These are phyloP conservation scores for Henningerozyma blattae DNA, from an alignment of 805 yeast species.

Conservation along the genomic window DNA sequence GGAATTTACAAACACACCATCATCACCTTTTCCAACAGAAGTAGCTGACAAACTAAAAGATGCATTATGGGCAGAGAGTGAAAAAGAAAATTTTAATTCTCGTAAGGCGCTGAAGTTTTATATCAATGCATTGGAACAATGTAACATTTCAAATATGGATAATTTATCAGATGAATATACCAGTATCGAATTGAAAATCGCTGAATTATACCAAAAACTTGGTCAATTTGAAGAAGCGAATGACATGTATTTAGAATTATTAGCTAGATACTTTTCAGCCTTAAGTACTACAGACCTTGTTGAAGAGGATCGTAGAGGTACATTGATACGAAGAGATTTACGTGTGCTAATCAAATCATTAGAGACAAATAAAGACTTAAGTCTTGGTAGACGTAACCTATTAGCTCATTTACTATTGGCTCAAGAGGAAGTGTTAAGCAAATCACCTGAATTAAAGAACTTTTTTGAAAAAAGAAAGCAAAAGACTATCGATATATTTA, in stretches of 20 bases:
- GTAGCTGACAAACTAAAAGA: slow-evolving; percentile 33
- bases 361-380: slow-evolving; percentile 40
- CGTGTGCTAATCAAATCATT: slow-evolving; percentile 57
- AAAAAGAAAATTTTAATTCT: slow-evolving; percentile 42
- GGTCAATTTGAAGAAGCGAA: slow-evolving; percentile 52
- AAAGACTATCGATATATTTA: slow-evolving; percentile 7
- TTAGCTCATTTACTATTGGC: slow-evolving; percentile 55
- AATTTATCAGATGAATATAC: slow-evolving; percentile 70
- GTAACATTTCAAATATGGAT: slow-evolving; percentile 39
- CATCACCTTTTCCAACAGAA: slow-evolving; percentile 1
- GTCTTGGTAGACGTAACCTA: slow-evolving; percentile 42
- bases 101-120: slow-evolving; percentile 59
- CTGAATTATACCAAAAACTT: slow-evolving; percentile 73
- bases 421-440: slow-evolving; percentile 45
- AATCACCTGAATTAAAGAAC: slow-evolving; percentile 26
- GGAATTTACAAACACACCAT: too few relatives aligned
- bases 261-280: slow-evolving; percentile 44
- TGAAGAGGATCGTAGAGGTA: slow-evolving; percentile 32
- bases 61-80: slow-evolving; percentile 77
- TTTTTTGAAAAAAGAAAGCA: slow-evolving; percentile 24
- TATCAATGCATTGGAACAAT: slow-evolving; percentile 58
- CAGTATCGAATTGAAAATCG: slow-evolving; percentile 78
- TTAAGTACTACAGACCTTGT: slow-evolving; percentile 31
- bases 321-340: slow-evolving; percentile 56
- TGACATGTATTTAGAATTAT: slow-evolving; percentile 53